Evolutionary conservation across 495 filamentous ascomycete species (phyloP), one percentile per base, ranked within the genome.

Genomic region (Xylaria grammica): DNA sequence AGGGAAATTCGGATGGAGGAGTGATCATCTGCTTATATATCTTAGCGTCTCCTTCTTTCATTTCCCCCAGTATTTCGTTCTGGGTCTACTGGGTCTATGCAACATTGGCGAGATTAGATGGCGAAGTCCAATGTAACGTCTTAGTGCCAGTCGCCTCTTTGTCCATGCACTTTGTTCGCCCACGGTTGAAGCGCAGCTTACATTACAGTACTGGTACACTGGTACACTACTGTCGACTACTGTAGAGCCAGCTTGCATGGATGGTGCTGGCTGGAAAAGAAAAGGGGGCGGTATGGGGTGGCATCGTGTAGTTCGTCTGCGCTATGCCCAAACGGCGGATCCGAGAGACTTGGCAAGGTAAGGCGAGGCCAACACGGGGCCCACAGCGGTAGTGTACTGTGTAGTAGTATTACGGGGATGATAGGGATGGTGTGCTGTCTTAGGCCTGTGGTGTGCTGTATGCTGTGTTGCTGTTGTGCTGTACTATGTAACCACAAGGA

Each of bases 11-110:
- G 9, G 24, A 58, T 5, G 4, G 62, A 64, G 30, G 61, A 57
- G 29, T 42, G 62, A 50, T 51, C 62, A 32, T 42, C 44, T 64
- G 51, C 53, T 64, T 64, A 64, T 64, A 64, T 64, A 64, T 57
- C 62, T 57, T 64, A 58, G 62, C 53, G 42, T 55, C 20, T 30
- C 62, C 45, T 36, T 36, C 48, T 51, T 44, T 58, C 62, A 64
- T 64, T 38, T 64, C 52, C 62, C 52, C 58, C 58, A 20, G 57
- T n/a, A 8, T 49, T 6, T 24, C 19, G 6, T 17, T 61, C 45
- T 40, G 27, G 52, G 24, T 56, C 51, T 11, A 8, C 50, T 27
- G 61, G 51, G 42, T 45, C 52, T 52, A 56, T 63, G 61, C 61
- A 49, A 57, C 51, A 57, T 56, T 56, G 61, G 42, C 61, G 32